A percentile compares a stretch with the other conserved stretches of the same genome.
Evolutionary conservation across 2,329 filamentous ascomycete genomes (phyloP).

Genomic region (Fusarium sambucinum): DNA sequence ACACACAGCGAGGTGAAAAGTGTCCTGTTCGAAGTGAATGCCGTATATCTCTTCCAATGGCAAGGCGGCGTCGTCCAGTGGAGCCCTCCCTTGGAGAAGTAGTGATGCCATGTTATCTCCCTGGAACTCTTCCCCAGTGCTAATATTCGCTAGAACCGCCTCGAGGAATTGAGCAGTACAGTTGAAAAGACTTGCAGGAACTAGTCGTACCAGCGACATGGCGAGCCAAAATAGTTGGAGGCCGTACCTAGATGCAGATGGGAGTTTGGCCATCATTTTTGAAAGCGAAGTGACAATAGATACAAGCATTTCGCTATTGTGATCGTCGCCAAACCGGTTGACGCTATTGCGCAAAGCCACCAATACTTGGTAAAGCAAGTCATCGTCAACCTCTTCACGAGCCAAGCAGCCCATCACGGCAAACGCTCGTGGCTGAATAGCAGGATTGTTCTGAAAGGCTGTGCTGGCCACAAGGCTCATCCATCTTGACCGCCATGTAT

Average conservation of each 20-base stretch:
- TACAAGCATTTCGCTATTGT: slow-evolving; percentile 75
- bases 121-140: slow-evolving; percentile 69
- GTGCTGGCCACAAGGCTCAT: slow-evolving; percentile 80
- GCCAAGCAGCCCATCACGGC: slow-evolving; percentile 78
- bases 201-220: slow-evolving; percentile 73
- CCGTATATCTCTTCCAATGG: slow-evolving; percentile 74
- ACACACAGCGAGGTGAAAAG: slow-evolving; percentile 75
- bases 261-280: slow-evolving; percentile 78
- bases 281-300: slow-evolving; percentile 75
- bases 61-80: slow-evolving; percentile 71
- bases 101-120: slow-evolving; percentile 70
- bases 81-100: slow-evolving; percentile 70
- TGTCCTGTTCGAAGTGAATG: slow-evolving; percentile 72
- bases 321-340: slow-evolving; percentile 72
- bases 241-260: slow-evolving; percentile 74
- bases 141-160: slow-evolving; percentile 73
- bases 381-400: slow-evolving; percentile 78
- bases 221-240: slow-evolving; percentile 78
- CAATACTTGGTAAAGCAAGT: slow-evolving; percentile 77
- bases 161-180: slow-evolving; percentile 74
- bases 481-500: slow-evolving; percentile 78
- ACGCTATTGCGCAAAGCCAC: slow-evolving; percentile 75
- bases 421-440: slow-evolving; percentile 76
- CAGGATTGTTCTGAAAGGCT: slow-evolving; percentile 78
- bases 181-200: slow-evolving; percentile 73